Conservation (phyloP, 352 stramenopile genomes). For the Nothophytophthora sp. region DNA sequence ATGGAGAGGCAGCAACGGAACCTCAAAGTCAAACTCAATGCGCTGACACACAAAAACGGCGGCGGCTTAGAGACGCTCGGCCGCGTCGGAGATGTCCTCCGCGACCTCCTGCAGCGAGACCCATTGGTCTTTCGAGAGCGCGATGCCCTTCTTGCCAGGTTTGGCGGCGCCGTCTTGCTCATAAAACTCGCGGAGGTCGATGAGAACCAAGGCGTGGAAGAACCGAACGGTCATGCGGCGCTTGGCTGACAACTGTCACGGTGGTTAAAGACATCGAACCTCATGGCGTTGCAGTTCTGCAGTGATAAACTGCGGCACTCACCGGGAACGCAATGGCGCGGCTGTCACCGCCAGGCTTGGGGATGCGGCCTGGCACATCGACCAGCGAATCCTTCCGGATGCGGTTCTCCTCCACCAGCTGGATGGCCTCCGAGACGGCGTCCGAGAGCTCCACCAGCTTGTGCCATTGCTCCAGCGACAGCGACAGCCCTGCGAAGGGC, state of each 20-base stretch:
- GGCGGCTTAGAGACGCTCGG: slow-evolving; percentile 19
- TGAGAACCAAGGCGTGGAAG: slow-evolving; percentile 48
- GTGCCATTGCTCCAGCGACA: slow-evolving; percentile 59
- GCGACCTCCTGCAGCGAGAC: slow-evolving; percentile 32
- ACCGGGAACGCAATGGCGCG: slow-evolving; percentile 57
- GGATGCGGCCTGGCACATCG: slow-evolving; percentile 30
- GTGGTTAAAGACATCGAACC: too few species aligned
- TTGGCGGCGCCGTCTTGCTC: slow-evolving; percentile 52
- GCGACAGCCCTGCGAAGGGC: slow-evolving; percentile 58
- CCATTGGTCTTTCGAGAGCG: slow-evolving; percentile 74
- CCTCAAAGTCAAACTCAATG: background rate
- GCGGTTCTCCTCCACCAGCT: slow-evolving; percentile 45
- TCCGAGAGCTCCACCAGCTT: slow-evolving; percentile 37
- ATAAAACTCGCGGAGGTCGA: slow-evolving; percentile 81
- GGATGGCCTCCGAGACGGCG: slow-evolving; percentile 43
- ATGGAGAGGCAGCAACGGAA: too few species aligned
- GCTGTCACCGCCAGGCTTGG: slow-evolving; percentile 33
- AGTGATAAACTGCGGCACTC: slow-evolving; percentile 12
- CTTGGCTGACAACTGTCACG: slow-evolving; percentile 64
- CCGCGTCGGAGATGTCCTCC: slow-evolving; percentile 35
- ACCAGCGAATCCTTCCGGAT: slow-evolving; percentile 33
- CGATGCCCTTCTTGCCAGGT: slow-evolving; percentile 82
- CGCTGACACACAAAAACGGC: background rate
- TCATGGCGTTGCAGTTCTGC: too few species aligned
- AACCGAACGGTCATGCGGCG: slow-evolving; percentile 48